Evolutionary conservation across 2,329 filamentous ascomycete genomes (phyloP).

Genomic region (Colletotrichum australisinense): DNA sequence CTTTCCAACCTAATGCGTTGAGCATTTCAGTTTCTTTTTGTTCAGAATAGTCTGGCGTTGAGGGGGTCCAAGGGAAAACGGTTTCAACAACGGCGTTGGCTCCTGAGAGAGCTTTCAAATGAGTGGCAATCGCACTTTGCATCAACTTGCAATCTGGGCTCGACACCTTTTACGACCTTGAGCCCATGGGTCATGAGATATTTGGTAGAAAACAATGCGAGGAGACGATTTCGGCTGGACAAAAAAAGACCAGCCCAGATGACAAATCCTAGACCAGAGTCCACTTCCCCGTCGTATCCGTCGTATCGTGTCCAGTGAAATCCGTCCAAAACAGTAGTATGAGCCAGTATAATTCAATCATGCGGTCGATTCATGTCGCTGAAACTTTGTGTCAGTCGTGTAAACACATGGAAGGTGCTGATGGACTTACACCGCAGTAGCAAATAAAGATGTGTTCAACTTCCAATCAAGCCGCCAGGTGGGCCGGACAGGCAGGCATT

Average conservation of each 20-base stretch:
- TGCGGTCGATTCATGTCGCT: background rate
- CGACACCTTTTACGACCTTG: conserved; percentile 57
- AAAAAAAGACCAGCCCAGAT: conserved; percentile 9
- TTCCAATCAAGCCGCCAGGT: conserved; percentile 7
- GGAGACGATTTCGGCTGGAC: conserved; percentile 17
- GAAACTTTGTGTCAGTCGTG: background rate
- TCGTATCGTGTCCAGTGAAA: conserved; percentile 24
- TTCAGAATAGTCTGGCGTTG: conserved; percentile 53
- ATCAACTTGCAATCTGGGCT: conserved; percentile 40
- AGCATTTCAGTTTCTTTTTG: conserved; percentile 31
- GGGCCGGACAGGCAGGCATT: background rate
- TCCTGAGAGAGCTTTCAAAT: conserved; percentile 45
- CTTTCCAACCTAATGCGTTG: conserved; percentile 31
- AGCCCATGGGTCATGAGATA: conserved; percentile 35
- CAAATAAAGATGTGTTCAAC: conserved; percentile 21
- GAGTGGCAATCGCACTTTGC: conserved; percentile 41
- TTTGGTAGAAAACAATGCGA: conserved; percentile 27
- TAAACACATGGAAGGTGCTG: background rate
- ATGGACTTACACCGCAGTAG: conserved; percentile 26
- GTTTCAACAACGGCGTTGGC: conserved; percentile 67
- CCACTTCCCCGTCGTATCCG: conserved; percentile 4
- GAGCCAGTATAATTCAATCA: conserved; percentile 19
- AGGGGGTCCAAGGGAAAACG: conserved; percentile 52
- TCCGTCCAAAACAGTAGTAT: conserved; percentile 19
- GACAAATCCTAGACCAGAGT: conserved; percentile 14